Evolutionary conservation across 768 basidiomycete species (phyloP), one percentile per base, ranked within the genome.

Genomic region (Termitomyces sp.): DNA sequence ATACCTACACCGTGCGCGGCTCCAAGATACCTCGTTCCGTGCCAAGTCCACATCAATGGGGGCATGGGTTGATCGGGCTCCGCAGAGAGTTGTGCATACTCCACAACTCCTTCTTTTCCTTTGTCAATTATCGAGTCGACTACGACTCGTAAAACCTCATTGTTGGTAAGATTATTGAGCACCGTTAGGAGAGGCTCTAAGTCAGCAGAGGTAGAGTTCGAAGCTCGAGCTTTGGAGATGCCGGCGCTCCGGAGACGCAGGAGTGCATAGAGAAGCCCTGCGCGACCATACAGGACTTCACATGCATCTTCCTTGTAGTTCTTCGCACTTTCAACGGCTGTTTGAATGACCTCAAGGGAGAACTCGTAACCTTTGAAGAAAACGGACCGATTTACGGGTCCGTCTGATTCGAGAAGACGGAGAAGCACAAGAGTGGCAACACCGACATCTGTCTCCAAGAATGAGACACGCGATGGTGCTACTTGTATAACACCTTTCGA

Each of bases 31-130:
- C 77, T 69, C 59, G 76, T 82, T n/a, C 74, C 70, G 60, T 82
- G 77, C 84, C 84, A 85, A 10, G 67, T 69, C 84, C 83, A 84
- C 82, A 84, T 84, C 29, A 84, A 66, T 1, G 78, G 73, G 0
- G 82, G 81, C 4, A 59, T 16, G 9, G n/a, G 25, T 3, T 5
- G 16, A 25, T 63, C 59, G 23, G 54, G 54, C 3, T 57, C 57
- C 11, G 62, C 62, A 23, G 41, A 11, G 17, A 75, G 57, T 35
- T 73, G 71, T 4, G 57, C 58, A 3, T 80, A 77, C 8, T 54
- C 41, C 51, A 54, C 62, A 2, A 77, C 73, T 1, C 80, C 82
- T 21, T 64, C 60, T 43, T 62, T 69, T 44, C 82, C 82, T 41
- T 81, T 73, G 35, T 49, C 45, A 23, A 84, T 68, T 59, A 85